Base-by-base conservation (phyloP, 768 basidiomycete genomes). In the Kwoniella mangroviensis region DNA sequence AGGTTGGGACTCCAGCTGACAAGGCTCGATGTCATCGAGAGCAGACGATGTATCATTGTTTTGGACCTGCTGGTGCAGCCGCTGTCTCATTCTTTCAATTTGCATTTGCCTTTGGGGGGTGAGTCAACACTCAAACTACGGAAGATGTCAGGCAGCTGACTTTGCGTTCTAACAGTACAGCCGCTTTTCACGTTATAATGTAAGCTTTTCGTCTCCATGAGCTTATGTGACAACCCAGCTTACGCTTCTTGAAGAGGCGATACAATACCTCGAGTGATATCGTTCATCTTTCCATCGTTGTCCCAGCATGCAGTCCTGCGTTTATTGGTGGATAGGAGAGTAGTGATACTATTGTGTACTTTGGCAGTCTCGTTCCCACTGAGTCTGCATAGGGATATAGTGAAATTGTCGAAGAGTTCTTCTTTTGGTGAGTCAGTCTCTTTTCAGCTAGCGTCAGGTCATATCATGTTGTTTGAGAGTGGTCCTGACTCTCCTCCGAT, bases 81-180 rank as follows among this genome's bases (percentile, higher is more conserved):
- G 92, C 93, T 0, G 93, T 97, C 19, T 96, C 95, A 0, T 90
- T 98, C 82, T 98, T 99, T 81, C 97, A 98, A 81, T 98, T 99
- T 80, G 86, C 94, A 3, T 98, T 99, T 80, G 97, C 97, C 9
- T 97, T 97, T 73, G 97, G 97, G 77, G 95, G 94, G 63, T 82
- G 22, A 56, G 68, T 72, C 13, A 17, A 7, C 34, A 34, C 34
- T 7, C 34, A 34, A 34, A 12, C 45, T 49, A 19, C 19, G 11
- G 1, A 17, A 49, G 34, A 7, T 7, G 0, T 7, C 6, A 34
- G 34, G 34, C 9, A 34, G 34, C 34, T 34, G 6, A 34, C 1
- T 7, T 34, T 34, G 4, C 9, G 6, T 7, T 34, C 34, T 34
- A 4, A 15, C 52, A 80, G 96, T 53, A 98, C 98, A 94, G 96